Evolutionary conservation across 2,329 filamentous ascomycete species (phyloP).

Genomic region (Paradendryphiella salina): DNA sequence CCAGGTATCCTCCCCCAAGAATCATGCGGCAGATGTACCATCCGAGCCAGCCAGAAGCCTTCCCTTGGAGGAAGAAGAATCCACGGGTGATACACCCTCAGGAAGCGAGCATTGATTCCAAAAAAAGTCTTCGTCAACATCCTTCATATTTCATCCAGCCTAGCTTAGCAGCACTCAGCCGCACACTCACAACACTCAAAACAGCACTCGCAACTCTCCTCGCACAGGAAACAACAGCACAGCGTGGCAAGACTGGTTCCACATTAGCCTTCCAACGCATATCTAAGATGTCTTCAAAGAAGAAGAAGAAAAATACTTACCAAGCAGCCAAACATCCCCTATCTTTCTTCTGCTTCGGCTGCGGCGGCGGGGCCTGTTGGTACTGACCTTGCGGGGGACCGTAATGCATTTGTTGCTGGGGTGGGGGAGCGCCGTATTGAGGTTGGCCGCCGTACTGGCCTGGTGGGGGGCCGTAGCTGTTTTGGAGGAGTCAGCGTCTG

Average conservation of each 20-base stretch:
- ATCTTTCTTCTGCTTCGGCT: constrained; percentile 52
- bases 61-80: too few species aligned
- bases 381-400: constrained; percentile 47
- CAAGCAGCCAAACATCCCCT: constrained; percentile 39
- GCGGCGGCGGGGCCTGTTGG: constrained; percentile 53
- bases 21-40: too few species aligned
- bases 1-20: too few species aligned
- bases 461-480: constrained; percentile 31
- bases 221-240: constrained; percentile 67
- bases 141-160: too few species aligned
- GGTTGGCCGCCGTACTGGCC: constrained; percentile 22
- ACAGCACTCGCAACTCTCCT: constrained; percentile 67
- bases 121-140: too few species aligned
- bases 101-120: too few species aligned
- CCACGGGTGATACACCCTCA: too few species aligned
- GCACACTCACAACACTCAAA: constrained; percentile 59
- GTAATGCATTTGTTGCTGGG: constrained; percentile 34
- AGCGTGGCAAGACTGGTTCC: constrained; percentile 43
- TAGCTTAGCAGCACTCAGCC: constrained; percentile 32
- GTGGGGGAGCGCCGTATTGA: constrained; percentile 26
- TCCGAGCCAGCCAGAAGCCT: too few species aligned
- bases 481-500: background rate
- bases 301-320: constrained; percentile 34
- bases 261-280: constrained; percentile 4
- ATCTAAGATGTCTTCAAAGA: too few species aligned